Conservation (phyloP, 352 stramenopile genomes). For the Nothophytophthora sp. region DNA sequence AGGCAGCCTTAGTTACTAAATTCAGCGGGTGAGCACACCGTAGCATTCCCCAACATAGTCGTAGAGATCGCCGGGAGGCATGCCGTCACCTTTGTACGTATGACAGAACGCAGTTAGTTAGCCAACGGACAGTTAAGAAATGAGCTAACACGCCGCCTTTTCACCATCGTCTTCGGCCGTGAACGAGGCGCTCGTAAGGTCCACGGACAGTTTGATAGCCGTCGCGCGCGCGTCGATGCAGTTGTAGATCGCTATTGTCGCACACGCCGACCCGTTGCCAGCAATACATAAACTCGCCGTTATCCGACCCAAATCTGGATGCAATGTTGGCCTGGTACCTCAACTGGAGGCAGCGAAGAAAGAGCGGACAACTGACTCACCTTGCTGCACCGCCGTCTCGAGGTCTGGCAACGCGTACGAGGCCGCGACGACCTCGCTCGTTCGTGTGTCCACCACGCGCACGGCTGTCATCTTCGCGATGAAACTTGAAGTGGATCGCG, state of each 20-base stretch:
- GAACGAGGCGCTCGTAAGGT: slow-evolving; percentile 52
- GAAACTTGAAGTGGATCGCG: no score
- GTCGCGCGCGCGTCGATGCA: slow-evolving; percentile 61
- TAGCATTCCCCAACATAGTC: slow-evolving; percentile 44
- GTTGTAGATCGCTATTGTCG: slow-evolving; percentile 70
- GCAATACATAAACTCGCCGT: no score
- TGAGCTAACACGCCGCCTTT: neutral
- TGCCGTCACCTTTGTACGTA: slow-evolving; percentile 56
- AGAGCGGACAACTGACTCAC: slow-evolving; percentile 19
- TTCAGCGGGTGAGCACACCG: slow-evolving; percentile 21
- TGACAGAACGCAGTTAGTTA: neutral
- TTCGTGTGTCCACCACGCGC: slow-evolving; percentile 33
- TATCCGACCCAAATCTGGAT: neutral
- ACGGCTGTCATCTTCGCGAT: slow-evolving; percentile 13
- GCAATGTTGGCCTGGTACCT: neutral
- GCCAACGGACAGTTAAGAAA: neutral
- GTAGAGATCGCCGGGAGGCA: slow-evolving; percentile 49
- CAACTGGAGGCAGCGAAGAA: neutral
- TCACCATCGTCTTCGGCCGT: slow-evolving; percentile 71
- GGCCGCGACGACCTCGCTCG: slow-evolving; percentile 47
- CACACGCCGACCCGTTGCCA: neutral
- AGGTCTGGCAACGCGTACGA: slow-evolving; percentile 66
- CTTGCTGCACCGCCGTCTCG: slow-evolving; percentile 63
- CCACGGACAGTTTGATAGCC: slow-evolving; percentile 44
- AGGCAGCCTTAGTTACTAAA: neutral